Base-by-base conservation (phyloP, 306 rosid genomes). In the Malus asiatica region DNA sequence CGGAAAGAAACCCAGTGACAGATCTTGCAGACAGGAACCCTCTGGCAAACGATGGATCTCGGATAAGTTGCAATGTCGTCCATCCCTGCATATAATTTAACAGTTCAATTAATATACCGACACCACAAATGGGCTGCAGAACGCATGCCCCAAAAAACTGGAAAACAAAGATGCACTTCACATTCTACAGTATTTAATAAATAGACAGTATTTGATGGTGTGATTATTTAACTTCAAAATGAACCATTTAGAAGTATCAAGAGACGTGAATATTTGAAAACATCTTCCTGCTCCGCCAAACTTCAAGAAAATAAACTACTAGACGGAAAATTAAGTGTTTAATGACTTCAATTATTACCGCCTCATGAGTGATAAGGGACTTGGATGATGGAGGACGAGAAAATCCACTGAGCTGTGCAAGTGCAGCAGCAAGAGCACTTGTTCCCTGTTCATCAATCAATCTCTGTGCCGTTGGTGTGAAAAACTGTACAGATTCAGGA, bases 331-430 rank as follows among this genome's bases (percentile, higher is more conserved):
- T 60, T 15, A 60, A 23, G 27, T 1, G 1, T 38, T 60, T 15
- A 15, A 1, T 16, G 69, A 42, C 55, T 59, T 27, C 46, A 11
- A 74, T 27, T 38, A 23, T 38, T 79, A 92, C 99, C 97, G 91
- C 97, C 72, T 92, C 97, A 33, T 92, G 99, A 79, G 66, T 88
- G 81, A 95, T 83, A 63, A 90, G 96, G 70, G 99, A 95, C 61
- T 96, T 87, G 46, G 93, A 92, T 46, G 99, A 95, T 6, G 97
- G 99, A 79, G 99, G 99, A 68, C 77, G 81, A 44, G 99, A 84
- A 76, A 95, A 95, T 72, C 99, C 99, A 82, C 99, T 95, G 72
- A 95, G 85, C 7, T 92, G 97, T 72, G 99, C 99, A 23, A 95
- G 87, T 44, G 99, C 99, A 79, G 99, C 97, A 29, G 99, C 99